Conservation (phyloP, 2,329 filamentous ascomycete genomes). For the Dactylellina parvicollis region DNA sequence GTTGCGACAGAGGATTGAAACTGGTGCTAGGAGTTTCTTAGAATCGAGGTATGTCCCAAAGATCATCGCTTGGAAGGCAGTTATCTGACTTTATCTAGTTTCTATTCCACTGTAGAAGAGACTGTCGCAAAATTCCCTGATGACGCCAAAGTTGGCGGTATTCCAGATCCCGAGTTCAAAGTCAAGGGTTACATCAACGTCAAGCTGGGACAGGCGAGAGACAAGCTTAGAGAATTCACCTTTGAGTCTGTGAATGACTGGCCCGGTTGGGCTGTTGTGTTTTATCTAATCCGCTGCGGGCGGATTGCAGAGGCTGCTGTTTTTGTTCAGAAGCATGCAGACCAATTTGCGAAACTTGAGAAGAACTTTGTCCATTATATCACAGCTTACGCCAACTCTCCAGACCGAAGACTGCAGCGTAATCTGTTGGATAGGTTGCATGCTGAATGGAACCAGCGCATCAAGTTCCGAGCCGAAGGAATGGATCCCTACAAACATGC, state of each 20-base stretch:
- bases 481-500: slow-evolving; percentile 96
- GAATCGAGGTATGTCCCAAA: slow-evolving; percentile 59
- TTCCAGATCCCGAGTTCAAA: slow-evolving; percentile 87
- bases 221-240: slow-evolving; percentile 57
- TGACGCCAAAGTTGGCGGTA: slow-evolving; percentile 87
- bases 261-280: slow-evolving; percentile 82
- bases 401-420: slow-evolving; percentile 78
- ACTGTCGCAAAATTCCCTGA: slow-evolving; percentile 83
- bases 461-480: slow-evolving; percentile 83
- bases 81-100: slow-evolving; percentile 61
- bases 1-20: slow-evolving; percentile 57
- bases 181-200: slow-evolving; percentile 82
- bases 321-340: slow-evolving; percentile 82
- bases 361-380: slow-evolving; percentile 89
- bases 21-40: slow-evolving; percentile 56
- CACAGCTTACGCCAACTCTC: slow-evolving; percentile 76
- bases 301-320: slow-evolving; percentile 83
- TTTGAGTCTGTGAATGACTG: slow-evolving; percentile 58
- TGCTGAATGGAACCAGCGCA: slow-evolving; percentile 86
- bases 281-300: slow-evolving; percentile 87
- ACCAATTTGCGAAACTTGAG: slow-evolving; percentile 88
- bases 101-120: slow-evolving; percentile 79
- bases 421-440: slow-evolving; percentile 87
- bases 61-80: not conserved
- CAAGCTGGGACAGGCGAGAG: slow-evolving; percentile 54